Evolutionary conservation across 164 flowering plant species (phyloP), one percentile per base, ranked within the genome.

Genomic region (Paratinospora sagittata): DNA sequence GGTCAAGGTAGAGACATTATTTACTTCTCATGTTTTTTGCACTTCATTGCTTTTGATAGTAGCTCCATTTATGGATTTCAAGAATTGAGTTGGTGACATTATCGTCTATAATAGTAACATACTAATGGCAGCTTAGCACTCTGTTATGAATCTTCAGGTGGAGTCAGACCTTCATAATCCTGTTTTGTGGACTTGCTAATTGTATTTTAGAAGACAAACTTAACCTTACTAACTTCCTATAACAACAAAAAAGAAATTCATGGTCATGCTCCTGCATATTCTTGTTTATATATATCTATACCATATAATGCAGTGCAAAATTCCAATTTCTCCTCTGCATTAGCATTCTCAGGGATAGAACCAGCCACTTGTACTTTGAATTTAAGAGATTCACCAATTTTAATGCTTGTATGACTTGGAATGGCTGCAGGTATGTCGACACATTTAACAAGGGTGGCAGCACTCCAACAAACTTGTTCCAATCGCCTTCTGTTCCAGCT

Each of bases 381-480:
- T 7, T 55, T 55, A 21, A 19, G 61, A 14, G 61, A 19, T 55
- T n/a, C 61, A 21, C 19, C 61, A 19, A 19, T 5, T 55, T 19
- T 6, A 52, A 55, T 17, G 21, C 61, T 23, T 17, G 8, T 55
- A 4, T n/a, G 61, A 23, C 24, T 55, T 55, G 61, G 61, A 55
- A 8, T 9, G 76, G 73, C 78, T 73, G 67, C 88, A 96, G 99
- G 90, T 96, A 96, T 68, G 99, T 96, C 52, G 99, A 96, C 82
- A 93, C 99, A 66, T 96, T 91, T 76, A 91, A 93, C 85, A 74
- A 89, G 73, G 91, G 91, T 61, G 86, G 88, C 63, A 92, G 88
- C n/a, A 76, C 71, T 70, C 73, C 84, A 33, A 77, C 86, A 57
- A 90, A 81, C 72, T 67, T 69, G 43, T 91, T 90, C 80, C 96